These are phyloP conservation scores for Gomphus sp. DNA, from an alignment of 1,284 basidiomycete species.

Conservation along the genomic window DNA sequence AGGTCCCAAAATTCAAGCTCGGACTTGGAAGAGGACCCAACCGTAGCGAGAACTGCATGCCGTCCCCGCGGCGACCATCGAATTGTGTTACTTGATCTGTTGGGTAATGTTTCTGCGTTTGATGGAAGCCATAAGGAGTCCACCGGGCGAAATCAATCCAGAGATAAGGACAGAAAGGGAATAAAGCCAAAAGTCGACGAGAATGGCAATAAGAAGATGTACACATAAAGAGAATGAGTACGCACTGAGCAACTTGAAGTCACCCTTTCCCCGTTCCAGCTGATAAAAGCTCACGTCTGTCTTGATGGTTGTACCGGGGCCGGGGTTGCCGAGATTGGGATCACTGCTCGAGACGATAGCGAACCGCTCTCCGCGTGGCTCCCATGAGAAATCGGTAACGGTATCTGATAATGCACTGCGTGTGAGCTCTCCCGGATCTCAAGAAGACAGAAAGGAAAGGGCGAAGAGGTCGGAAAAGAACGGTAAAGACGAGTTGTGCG, in stretches of 20 bases:
- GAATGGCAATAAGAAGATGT: background rate
- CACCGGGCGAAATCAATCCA: background rate
- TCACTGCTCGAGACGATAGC: constrained; percentile 93
- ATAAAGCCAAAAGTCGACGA: background rate
- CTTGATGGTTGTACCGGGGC: constrained; percentile 88
- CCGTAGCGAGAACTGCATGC: constrained; percentile 92
- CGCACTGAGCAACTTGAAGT: constrained; percentile 86
- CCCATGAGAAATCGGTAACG: constrained; percentile 97
- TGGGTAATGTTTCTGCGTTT: constrained; percentile 62
- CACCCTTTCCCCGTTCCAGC: constrained; percentile 87
- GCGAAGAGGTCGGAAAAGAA: background rate
- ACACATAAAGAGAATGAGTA: constrained; percentile 13
- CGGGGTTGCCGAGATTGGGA: constrained; percentile 85
- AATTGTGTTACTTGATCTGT: constrained; percentile 90
- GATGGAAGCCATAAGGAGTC: constrained; percentile 8
- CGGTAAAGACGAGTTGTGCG: background rate
- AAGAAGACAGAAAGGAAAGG: background rate
- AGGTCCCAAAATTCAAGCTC: constrained; percentile 99
- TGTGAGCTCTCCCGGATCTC: constrained; percentile 4
- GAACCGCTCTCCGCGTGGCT: constrained; percentile 93
- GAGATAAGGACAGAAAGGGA: background rate
- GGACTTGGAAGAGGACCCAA: constrained; percentile 91
- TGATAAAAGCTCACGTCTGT: constrained; percentile 97
- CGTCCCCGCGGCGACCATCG: constrained; percentile 97
- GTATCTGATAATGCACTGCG: constrained; percentile 50